Evolutionary conservation across 75 land plant species (phyloP).

Genomic region (Picea glauca): DNA sequence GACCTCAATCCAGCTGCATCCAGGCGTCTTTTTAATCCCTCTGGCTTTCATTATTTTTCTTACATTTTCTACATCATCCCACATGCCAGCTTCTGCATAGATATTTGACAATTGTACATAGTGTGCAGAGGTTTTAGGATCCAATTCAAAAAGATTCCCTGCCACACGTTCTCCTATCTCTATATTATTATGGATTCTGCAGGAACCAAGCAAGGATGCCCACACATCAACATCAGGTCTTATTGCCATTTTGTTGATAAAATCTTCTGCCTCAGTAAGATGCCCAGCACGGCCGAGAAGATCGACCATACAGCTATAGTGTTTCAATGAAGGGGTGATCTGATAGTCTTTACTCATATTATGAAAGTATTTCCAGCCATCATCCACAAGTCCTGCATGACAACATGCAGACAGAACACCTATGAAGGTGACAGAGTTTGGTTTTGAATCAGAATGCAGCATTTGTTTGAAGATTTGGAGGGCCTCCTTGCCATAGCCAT

Average conservation of each 20-base stretch:
- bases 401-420: conserved; percentile 13
- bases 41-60: conserved; percentile 4
- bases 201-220: conserved; percentile 17
- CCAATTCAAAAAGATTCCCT: conserved; percentile 7
- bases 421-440: conserved; percentile 5
- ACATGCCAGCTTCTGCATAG: conserved; percentile 7
- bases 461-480: background rate
- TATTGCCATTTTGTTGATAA: conserved; percentile 17
- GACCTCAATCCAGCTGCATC: conserved; percentile 24
- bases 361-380: conserved; percentile 9
- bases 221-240: conserved; percentile 11
- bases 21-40: conserved; percentile 13
- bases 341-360: background rate
- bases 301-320: conserved; percentile 14
- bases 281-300: conserved; percentile 20
- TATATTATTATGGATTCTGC: conserved; percentile 12
- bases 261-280: conserved; percentile 10
- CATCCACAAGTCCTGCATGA: conserved; percentile 13
- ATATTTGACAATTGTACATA: conserved; percentile 17
- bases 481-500: conserved; percentile 2
- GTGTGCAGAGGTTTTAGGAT: background rate
- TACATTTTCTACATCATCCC: conserved; percentile 15
- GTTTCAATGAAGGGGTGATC: conserved; percentile 9
- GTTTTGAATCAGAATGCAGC: background rate
- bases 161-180: conserved; percentile 15